Base-by-base conservation (phyloP, 805 yeast species). In the Hanseniaspora nectarophila region DNA sequence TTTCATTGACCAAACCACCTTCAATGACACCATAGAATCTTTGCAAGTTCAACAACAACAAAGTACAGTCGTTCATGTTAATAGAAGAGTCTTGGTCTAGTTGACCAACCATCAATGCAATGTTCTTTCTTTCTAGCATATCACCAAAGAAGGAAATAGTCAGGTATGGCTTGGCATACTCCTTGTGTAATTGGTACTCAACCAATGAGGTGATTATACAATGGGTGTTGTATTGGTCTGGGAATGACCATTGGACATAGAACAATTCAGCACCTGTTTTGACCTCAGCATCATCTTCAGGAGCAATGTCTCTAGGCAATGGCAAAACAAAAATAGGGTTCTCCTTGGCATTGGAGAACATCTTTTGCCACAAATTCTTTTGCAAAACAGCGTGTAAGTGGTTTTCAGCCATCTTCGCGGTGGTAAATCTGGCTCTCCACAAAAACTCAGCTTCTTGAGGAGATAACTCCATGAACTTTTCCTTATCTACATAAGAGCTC, bases 81-180 rank as follows among this genome's bases (percentile, higher is more conserved):
- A 89, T 68, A 34, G 80, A 72, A 13, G 82, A 73, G 51, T 86
- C 89, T 46, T 72, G 68, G 62, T 88, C 95, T 3, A 88, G 79
- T 33, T 73, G 74, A 1, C 97, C 95, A 58, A 88, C 88, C 94
- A 89, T 85, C 57, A 92, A 70, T 0, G 85, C 85, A 0, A 85
- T 54, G 0, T 73, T 79, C 56, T 85, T 81, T 15, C 73, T 72
- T 0, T 72, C 66, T 5, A 68, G 70, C 47, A 90, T 68, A 53
- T 92, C 96, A 42, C 81, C 78, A 68, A 90, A 97, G 72, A 90
- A 84, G 66, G 80, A 78, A 56, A 92, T 71, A 0, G 95, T 85
- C 0, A 97, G 87, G 66, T 92, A 97, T 1, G 98, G 97, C 63
- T 86, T 82, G 9, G 98, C 95, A 66, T 73, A 92, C 63, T 90